Evolutionary conservation across 1,139 yeast genomes (phyloP).

Genomic region (Nakaseomyces bracarensis): DNA sequence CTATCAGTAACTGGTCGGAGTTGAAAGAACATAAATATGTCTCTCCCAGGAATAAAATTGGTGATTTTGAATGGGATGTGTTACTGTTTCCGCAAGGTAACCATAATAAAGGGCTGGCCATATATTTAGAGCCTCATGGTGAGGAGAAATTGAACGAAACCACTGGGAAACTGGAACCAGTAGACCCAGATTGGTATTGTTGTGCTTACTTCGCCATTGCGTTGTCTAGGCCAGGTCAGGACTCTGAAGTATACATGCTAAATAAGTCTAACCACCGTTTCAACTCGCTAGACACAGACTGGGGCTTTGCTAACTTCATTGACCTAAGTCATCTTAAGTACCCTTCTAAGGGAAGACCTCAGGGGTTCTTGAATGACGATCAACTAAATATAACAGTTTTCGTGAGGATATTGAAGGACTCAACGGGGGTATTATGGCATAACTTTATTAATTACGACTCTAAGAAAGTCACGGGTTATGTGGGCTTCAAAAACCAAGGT

Average conservation of each 20-base stretch:
- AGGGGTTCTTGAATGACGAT: slow-evolving; percentile 45
- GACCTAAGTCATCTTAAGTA: slow-evolving; percentile 46
- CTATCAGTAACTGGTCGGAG: slow-evolving; percentile 54
- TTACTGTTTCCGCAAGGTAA: slow-evolving; percentile 74
- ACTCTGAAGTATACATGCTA: slow-evolving; percentile 52
- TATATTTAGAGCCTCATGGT: slow-evolving; percentile 48
- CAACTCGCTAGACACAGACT: slow-evolving; percentile 67
- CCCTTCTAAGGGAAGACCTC: slow-evolving; percentile 27
- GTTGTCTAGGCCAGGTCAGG: slow-evolving; percentile 66
- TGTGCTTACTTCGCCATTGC: slow-evolving; percentile 89
- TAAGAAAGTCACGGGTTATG: slow-evolving; percentile 77
- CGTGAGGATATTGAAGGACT: slow-evolving; percentile 72
- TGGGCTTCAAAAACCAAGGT: slow-evolving; percentile 92
- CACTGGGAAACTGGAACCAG: slow-evolving; percentile 32
- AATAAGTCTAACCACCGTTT: slow-evolving; percentile 77
- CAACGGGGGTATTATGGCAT: slow-evolving; percentile 93
- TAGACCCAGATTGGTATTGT: slow-evolving; percentile 58
- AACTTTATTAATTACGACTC: slow-evolving; percentile 80
- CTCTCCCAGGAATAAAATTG: slow-evolving; percentile 52
- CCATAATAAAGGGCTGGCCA: slow-evolving; percentile 43
- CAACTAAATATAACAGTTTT: slow-evolving; percentile 65
- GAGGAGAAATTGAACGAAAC: slow-evolving; percentile 22
- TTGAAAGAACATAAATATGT: slow-evolving; percentile 41
- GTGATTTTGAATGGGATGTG: slow-evolving; percentile 66
- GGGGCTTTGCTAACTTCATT: slow-evolving; percentile 86